phyloP scores from a whole-genome alignment of 768 basidiomycete species.

The Hericium alpestre region DNA sequence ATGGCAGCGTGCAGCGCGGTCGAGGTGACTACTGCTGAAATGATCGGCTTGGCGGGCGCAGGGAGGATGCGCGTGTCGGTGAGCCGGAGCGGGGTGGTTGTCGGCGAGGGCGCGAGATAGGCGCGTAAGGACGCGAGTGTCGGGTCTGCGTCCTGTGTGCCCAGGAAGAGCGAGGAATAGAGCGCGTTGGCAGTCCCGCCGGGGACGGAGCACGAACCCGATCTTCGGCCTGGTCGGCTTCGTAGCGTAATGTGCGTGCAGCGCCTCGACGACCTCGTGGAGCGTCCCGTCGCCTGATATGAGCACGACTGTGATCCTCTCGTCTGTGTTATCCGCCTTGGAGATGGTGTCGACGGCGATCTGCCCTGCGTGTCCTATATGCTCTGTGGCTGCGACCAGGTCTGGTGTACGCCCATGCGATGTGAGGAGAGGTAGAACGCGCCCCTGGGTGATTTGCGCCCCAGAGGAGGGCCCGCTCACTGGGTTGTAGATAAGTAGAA shows the following conservation, averaged over 20 bases:
- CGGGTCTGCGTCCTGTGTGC: constrained; percentile 30
- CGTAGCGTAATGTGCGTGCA: constrained; percentile 17
- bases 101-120: constrained; percentile 6
- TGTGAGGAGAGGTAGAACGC: constrained; percentile 56
- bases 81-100: constrained; percentile 37
- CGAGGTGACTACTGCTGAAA: constrained; percentile 79
- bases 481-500: constrained; percentile 70
- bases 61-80: constrained; percentile 37
- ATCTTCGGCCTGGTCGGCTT: constrained; percentile 15
- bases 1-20: constrained; percentile 80
- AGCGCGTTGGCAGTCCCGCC: constrained; percentile 92
- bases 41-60: constrained; percentile 14
- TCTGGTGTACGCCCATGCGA: constrained; percentile 29
- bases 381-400: constrained; percentile 36
- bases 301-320: constrained; percentile 40
- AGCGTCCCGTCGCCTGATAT: constrained; percentile 88
- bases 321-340: constrained; percentile 11
- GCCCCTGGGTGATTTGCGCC: constrained; percentile 40
- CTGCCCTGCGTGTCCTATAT: constrained; percentile 43
- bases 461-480: constrained; percentile 54
- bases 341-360: constrained; percentile 31
- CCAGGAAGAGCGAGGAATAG: constrained; percentile 67
- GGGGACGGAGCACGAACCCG: constrained; percentile 46
- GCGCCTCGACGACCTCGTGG: constrained; percentile 72
- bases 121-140: constrained; percentile 29